These are phyloP conservation scores for Dalbergia cochinchinensis DNA, from an alignment of 306 rosid genomes.

Conservation along the genomic window DNA sequence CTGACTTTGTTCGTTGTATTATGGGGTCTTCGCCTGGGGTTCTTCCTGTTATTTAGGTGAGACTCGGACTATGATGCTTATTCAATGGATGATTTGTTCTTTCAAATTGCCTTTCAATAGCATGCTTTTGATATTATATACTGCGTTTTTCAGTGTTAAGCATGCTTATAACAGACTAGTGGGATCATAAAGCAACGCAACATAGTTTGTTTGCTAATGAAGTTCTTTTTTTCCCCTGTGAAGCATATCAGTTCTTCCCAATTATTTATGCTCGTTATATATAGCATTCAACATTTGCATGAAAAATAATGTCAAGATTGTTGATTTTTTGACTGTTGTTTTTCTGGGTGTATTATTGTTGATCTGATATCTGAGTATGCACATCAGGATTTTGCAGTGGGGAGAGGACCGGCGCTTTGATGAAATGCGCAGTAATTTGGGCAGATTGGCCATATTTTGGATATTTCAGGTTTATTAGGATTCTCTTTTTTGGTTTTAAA, in stretches of 20 bases:
- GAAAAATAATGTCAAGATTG: conserved; percentile 12
- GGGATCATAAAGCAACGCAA: neutral
- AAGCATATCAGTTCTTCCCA: neutral
- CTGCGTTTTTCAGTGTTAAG: conserved; percentile 17
- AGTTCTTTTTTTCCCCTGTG: neutral
- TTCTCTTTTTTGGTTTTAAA: conserved; percentile 24
- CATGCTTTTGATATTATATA: neutral
- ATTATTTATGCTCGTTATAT: conserved; percentile 18
- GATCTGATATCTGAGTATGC: conserved; percentile 30
- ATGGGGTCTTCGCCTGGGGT: conserved; percentile 91
- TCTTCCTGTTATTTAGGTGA: conserved; percentile 85
- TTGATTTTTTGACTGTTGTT: neutral
- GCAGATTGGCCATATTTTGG: conserved; percentile 91
- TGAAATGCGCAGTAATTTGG: conserved; percentile 81
- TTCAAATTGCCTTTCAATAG: neutral
- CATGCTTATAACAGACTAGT: neutral
- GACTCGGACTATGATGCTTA: neutral
- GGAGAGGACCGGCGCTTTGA: conserved; percentile 96
- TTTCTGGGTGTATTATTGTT: conserved; percentile 28
- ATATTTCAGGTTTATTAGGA: conserved; percentile 78
- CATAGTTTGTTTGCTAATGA: neutral
- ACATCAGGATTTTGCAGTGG: conserved; percentile 89
- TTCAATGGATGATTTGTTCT: conserved; percentile 11
- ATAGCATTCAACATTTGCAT: conserved; percentile 1
- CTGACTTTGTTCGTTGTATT: conserved; percentile 75